These are phyloP conservation scores for Phyllosticta capitalensis DNA, from an alignment of 2,329 filamentous ascomycete species.

Conservation along the genomic window DNA sequence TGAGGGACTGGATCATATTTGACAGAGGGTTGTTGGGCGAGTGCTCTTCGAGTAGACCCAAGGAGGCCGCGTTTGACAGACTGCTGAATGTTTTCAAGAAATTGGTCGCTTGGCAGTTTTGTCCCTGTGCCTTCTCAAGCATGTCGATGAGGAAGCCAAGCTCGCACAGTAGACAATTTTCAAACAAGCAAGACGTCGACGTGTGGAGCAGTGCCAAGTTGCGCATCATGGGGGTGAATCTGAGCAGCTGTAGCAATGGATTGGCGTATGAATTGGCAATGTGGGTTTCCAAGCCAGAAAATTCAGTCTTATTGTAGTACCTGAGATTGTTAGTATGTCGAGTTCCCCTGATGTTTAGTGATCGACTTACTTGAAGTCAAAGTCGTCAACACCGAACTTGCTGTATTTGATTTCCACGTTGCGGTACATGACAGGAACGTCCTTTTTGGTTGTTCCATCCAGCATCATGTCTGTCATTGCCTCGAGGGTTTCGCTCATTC, in stretches of 20 bases:
- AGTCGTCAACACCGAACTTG: constrained; percentile 98
- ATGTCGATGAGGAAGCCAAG: constrained; percentile 95
- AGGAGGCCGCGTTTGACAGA: constrained; percentile 63
- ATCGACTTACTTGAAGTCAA: constrained; percentile 72
- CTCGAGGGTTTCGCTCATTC: constrained; percentile 50
- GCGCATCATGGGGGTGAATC: constrained; percentile 78
- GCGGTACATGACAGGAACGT: constrained; percentile 81
- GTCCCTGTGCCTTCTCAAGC: constrained; percentile 88
- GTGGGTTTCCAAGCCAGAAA: constrained; percentile 89
- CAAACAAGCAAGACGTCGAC: constrained; percentile 71
- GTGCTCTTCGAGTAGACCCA: constrained; percentile 80
- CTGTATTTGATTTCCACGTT: constrained; percentile 98
- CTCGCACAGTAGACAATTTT: constrained; percentile 83
- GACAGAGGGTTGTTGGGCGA: constrained; percentile 62
- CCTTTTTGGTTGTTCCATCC: constrained; percentile 62
- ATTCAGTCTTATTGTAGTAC: constrained; percentile 88
- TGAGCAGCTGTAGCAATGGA: constrained; percentile 78
- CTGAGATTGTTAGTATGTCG: constrained; percentile 32
- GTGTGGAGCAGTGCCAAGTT: constrained; percentile 86
- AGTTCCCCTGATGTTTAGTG: not conserved
- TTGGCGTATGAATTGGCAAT: constrained; percentile 97
- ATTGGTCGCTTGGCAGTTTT: constrained; percentile 94
- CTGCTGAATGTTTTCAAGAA: constrained; percentile 81
- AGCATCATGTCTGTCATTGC: constrained; percentile 60
- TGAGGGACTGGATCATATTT: constrained; percentile 75